phyloP scores from a whole-genome alignment of 1,284 basidiomycete genomes.

The Sparassis latifolia region DNA sequence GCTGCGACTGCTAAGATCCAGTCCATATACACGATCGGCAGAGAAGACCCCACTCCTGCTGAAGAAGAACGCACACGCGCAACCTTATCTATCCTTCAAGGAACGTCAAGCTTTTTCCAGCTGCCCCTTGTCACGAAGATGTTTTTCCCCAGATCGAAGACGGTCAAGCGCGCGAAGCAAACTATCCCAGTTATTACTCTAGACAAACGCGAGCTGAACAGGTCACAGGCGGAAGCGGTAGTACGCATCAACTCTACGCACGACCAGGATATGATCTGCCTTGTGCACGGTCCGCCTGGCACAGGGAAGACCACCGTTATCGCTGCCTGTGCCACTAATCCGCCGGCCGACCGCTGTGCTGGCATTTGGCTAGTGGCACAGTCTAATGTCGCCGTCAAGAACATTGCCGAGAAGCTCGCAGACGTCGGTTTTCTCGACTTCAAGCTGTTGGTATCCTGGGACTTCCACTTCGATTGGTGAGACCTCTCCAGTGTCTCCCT shows the following conservation, averaged over 20 bases:
- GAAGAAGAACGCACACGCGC: constrained; percentile 10
- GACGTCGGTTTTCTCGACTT: constrained; percentile 30
- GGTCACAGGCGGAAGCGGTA: constrained; percentile 13
- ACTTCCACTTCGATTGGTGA: constrained; percentile 58
- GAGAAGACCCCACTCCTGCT: constrained; percentile 12
- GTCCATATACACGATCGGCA: constrained; percentile 14
- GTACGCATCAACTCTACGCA: constrained; percentile 7
- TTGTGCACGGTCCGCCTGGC: constrained; percentile 18
- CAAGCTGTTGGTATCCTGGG: constrained; percentile 39
- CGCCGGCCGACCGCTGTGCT: constrained; percentile 5
- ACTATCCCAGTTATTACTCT: neutral
- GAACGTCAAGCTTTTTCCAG: constrained; percentile 3
- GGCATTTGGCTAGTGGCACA: constrained; percentile 30
- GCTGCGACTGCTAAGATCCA: constrained; percentile 4
- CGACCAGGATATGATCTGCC: constrained; percentile 4
- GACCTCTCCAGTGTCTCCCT: constrained; percentile 9
- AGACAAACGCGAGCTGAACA: constrained; percentile 9
- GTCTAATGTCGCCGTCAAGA: constrained; percentile 41
- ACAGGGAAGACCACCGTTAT: constrained; percentile 33
- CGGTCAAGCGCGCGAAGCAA: neutral
- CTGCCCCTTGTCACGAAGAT: constrained; percentile 6
- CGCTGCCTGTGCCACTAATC: constrained; percentile 20
- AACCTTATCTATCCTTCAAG: constrained; percentile 6
- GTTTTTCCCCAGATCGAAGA: neutral
- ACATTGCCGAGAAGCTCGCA: constrained; percentile 43